Conservation (phyloP, 768 basidiomycete genomes). For the Porphyrellus cyaneotinctus region DNA sequence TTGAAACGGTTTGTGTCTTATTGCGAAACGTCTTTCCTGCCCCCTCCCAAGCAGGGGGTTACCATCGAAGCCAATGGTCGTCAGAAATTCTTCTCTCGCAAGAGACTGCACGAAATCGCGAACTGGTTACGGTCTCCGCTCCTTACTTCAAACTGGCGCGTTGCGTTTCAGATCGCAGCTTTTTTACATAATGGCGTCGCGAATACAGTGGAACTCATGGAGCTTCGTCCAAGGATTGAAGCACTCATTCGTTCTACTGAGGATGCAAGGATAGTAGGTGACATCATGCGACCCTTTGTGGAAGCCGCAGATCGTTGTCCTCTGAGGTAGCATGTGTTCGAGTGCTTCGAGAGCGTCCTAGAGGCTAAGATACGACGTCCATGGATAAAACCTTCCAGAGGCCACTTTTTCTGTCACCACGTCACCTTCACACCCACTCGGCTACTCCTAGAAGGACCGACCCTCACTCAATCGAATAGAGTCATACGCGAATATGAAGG, state of each 20-base stretch:
- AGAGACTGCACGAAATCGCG: slow-evolving; percentile 43
- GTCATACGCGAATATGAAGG: slow-evolving; percentile 66
- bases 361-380: slow-evolving; percentile 14
- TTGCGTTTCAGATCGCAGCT: slow-evolving; percentile 76
- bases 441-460: slow-evolving; percentile 72
- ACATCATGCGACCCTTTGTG: slow-evolving; percentile 53
- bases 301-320: slow-evolving; percentile 45
- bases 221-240: slow-evolving; percentile 43
- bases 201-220: slow-evolving; percentile 52
- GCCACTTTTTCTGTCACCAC: slow-evolving; percentile 64
- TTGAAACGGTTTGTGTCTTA: slow-evolving; percentile 49
- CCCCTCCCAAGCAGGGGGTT: slow-evolving; percentile 31
- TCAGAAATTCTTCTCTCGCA: slow-evolving; percentile 48
- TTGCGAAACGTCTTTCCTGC: slow-evolving; percentile 48
- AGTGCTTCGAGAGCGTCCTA: slow-evolving; percentile 44
- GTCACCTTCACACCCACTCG: slow-evolving; percentile 76
- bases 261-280: slow-evolving; percentile 39
- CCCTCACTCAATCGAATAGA: slow-evolving; percentile 71
- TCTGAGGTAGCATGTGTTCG: slow-evolving; percentile 37
- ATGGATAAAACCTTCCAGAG: slow-evolving; percentile 25
- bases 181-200: slow-evolving; percentile 61
- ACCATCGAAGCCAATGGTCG: slow-evolving; percentile 46
- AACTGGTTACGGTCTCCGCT: slow-evolving; percentile 43
- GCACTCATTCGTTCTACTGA: slow-evolving; percentile 34
- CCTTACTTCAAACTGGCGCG: slow-evolving; percentile 42